Percentiles rank a stretch among this genome's conserved stretches.
These are phyloP conservation scores for Phlebopus sp. DNA, from an alignment of 1,284 basidiomycete genomes.

Conservation along the genomic window DNA sequence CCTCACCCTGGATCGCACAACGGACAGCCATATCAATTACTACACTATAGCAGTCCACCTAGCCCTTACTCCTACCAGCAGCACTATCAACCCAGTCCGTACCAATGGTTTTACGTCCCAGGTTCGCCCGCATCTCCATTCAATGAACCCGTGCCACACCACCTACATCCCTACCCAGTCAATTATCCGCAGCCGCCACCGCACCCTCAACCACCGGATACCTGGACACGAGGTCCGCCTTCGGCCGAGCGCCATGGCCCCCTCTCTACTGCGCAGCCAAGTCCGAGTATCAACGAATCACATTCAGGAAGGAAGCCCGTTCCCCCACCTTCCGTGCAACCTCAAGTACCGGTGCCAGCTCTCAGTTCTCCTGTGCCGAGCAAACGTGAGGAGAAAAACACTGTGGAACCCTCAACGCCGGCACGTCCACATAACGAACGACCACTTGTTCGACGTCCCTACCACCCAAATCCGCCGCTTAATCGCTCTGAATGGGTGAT, in stretches of 20 bases:
- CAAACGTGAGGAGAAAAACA: neutral
- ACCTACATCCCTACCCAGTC: constrained; percentile 40
- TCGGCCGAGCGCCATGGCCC: constrained; percentile 3
- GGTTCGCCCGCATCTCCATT: constrained; percentile 29
- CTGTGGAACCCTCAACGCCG: neutral
- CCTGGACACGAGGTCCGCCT: neutral
- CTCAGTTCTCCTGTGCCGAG: neutral
- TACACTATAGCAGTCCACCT: constrained; percentile 38
- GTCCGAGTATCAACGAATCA: neutral
- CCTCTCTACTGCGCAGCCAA: neutral
- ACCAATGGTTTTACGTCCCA: constrained; percentile 50
- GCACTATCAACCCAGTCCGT: constrained; percentile 40
- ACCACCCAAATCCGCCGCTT: constrained; percentile 66
- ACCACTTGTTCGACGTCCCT: constrained; percentile 38
- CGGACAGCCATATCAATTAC: constrained; percentile 37
- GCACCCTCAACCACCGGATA: constrained; percentile 19
- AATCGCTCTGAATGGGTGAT: constrained; percentile 91
- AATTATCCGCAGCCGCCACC: constrained; percentile 25
- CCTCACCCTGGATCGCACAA: constrained; percentile 33
- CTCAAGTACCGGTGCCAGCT: constrained; percentile 2
- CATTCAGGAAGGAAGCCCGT: neutral
- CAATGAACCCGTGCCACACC: constrained; percentile 33
- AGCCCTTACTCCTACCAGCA: constrained; percentile 43
- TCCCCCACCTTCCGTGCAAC: constrained; percentile 4
- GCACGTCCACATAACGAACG: constrained; percentile 19